phyloP scores from a whole-genome alignment of 1,139 yeast genomes.

The Saccharomyces hybrid region DNA sequence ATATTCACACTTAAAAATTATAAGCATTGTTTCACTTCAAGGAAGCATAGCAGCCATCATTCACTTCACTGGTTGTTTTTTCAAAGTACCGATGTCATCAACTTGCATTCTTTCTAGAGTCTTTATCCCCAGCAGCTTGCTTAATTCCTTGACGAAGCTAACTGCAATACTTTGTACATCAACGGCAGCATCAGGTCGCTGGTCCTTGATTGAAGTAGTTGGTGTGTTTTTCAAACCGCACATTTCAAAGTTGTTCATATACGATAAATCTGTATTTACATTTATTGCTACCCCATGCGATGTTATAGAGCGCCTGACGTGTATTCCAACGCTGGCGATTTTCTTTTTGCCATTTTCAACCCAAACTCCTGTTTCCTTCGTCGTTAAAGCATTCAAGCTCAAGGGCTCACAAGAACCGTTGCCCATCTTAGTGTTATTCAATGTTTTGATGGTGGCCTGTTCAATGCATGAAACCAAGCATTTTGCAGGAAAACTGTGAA shows the following conservation, averaged over 20 bases:
- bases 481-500: conserved; percentile 53
- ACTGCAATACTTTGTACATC: conserved; percentile 42
- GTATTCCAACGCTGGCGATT: conserved; percentile 85
- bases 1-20: too few relatives aligned
- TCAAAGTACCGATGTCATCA: conserved; percentile 24
- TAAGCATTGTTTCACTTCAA: too few relatives aligned
- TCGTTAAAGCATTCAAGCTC: too few relatives aligned
- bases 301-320: conserved; percentile 75
- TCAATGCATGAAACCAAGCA: conserved; percentile 74
- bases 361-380: conserved; percentile 88
- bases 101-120: conserved; percentile 38
- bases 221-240: conserved; percentile 73
- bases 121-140: conserved; percentile 40
- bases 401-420: too few relatives aligned
- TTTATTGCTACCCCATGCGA: conserved; percentile 88
- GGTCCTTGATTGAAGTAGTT: conserved; percentile 44
- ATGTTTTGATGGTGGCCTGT: conserved; percentile 48
- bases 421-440: too few relatives aligned
- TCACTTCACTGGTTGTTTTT: conserved; percentile 11
- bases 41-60: too few relatives aligned
- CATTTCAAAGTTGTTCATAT: conserved; percentile 64
- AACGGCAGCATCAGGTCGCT: conserved; percentile 21
- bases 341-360: conserved; percentile 45
- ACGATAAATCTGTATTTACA: conserved; percentile 62
- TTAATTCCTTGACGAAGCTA: conserved; percentile 45